These are phyloP conservation scores for Neonectria magnoliae DNA, from an alignment of 2,329 filamentous ascomycete genomes.

Conservation along the genomic window DNA sequence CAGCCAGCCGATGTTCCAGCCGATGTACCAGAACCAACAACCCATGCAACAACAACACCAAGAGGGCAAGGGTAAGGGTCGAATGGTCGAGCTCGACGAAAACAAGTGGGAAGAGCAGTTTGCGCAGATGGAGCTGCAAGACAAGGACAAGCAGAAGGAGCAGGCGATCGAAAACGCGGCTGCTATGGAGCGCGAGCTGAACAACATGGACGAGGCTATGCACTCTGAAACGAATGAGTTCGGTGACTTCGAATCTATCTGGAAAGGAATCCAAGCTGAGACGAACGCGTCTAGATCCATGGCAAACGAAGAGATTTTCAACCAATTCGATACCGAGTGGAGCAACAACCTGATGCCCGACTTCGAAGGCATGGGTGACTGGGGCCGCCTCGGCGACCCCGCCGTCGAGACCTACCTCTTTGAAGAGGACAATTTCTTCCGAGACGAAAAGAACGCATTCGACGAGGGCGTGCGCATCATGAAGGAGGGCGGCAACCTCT, in stretches of 20 bases:
- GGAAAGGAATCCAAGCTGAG: conserved; percentile 84
- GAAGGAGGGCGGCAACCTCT: conserved; percentile 92
- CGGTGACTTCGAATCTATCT: conserved; percentile 90
- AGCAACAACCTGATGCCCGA: conserved; percentile 68
- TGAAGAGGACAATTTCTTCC: conserved; percentile 92
- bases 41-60: conserved; percentile 56
- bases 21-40: conserved; percentile 57
- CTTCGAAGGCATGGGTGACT: conserved; percentile 74
- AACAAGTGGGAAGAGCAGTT: conserved; percentile 97
- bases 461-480: conserved; percentile 94
- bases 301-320: conserved; percentile 71
- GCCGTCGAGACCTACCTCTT: conserved; percentile 91
- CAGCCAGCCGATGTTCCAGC: conserved; percentile 63
- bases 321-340: conserved; percentile 80
- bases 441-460: conserved; percentile 83
- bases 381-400: conserved; percentile 75
- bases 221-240: conserved; percentile 79
- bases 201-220: conserved; percentile 79
- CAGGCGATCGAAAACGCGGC: conserved; percentile 67
- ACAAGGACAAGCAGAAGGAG: conserved; percentile 62
- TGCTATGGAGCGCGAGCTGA: conserved; percentile 85
- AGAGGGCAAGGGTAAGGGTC: conserved; percentile 82
- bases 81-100: conserved; percentile 94
- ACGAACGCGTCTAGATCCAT: conserved; percentile 75
- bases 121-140: conserved; percentile 80